Evolutionary conservation across 2,329 filamentous ascomycete genomes (phyloP).

Genomic region (Xylariomycetidae sp.): DNA sequence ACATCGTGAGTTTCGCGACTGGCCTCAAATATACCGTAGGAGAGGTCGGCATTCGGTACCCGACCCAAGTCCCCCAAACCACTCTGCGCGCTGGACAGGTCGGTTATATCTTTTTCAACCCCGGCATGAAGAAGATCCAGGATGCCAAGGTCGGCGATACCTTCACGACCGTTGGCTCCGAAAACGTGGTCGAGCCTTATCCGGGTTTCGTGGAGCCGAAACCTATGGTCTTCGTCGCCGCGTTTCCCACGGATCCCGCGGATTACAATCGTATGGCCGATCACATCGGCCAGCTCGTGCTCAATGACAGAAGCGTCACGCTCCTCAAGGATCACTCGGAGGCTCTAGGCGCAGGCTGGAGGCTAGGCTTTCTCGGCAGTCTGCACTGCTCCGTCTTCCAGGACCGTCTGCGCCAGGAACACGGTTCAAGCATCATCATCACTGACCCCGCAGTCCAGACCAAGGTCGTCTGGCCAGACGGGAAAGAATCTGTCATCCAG

Average conservation of each 20-base stretch:
- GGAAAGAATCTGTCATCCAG: constrained; percentile 72
- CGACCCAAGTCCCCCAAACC: constrained; percentile 75
- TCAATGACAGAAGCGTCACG: constrained; percentile 94
- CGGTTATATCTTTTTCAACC: constrained; percentile 95
- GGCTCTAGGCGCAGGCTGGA: constrained; percentile 88
- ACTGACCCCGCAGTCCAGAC: constrained; percentile 94
- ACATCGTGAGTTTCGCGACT: constrained; percentile 83
- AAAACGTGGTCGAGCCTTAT: constrained; percentile 72
- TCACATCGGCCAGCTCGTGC: constrained; percentile 86
- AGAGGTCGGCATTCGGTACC: constrained; percentile 96
- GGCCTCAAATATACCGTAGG: constrained; percentile 87
- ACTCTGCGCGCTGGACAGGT: constrained; percentile 86
- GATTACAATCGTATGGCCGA: constrained; percentile 86
- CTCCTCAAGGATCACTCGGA: constrained; percentile 92
- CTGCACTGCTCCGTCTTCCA: constrained; percentile 99
- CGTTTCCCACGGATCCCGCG: constrained; percentile 87
- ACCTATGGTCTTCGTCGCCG: constrained; percentile 97
- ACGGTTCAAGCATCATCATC: constrained; percentile 92
- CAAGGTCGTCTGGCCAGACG: constrained; percentile 74
- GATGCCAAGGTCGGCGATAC: constrained; percentile 97
- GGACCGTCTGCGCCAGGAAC: constrained; percentile 88
- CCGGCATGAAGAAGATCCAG: constrained; percentile 94
- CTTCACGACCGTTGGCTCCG: constrained; percentile 75
- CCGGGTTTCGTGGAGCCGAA: constrained; percentile 97
- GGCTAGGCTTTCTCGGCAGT: constrained; percentile 91